Base-by-base conservation (phyloP, 2,329 filamentous ascomycete genomes). In the Cadophora sp. region DNA sequence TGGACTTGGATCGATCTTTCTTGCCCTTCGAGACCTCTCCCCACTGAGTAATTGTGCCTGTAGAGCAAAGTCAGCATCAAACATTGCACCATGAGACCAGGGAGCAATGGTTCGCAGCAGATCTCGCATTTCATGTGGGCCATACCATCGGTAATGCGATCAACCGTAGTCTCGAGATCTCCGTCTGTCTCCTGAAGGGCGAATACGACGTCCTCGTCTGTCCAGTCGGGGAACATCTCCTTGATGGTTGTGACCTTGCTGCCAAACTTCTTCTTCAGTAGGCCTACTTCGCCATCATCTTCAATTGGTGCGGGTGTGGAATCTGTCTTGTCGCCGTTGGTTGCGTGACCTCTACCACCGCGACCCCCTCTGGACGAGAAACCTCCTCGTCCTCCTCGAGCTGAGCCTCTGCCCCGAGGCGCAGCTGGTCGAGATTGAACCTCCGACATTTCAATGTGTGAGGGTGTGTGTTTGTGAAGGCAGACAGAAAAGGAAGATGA, bases 181-280 rank as follows among this genome's bases (percentile, higher is more conserved):
- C 92, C 92, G 75, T 92, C 87, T 65, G 90, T 91, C 83, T 99
- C 96, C 80, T 97, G 89, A 68, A 99, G 85, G 70, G 94, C 94
- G 79, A 96, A 96, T 71, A 98, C 89, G 71, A 98, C 88, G 80
- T 98, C 95, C 80, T 94, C 93, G 77, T 97, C 93, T 74, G 94
- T 95, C 96, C 95, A 98, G 80, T 94, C 91, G 68, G 93, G 89
- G 83, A 97, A 97, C 83, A 98, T 90, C 80, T 97, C 94, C 83
- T 93, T 94, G 79, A 99, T 89, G 76, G 90, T 89, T 70, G 85
- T 84, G 75, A 97, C 87, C 82, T 95, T 92, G 76, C 84, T 83
- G 76, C 91, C 87, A 79, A 97, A 96, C 80, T 92, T 89, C 84
- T 93, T 94, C 87, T 96, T 96, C 78, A 98, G 89, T 81, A 96